These are phyloP conservation scores for Leptodermis oblonga DNA, from an alignment of 257 asterid genomes.

Conservation along the genomic window DNA sequence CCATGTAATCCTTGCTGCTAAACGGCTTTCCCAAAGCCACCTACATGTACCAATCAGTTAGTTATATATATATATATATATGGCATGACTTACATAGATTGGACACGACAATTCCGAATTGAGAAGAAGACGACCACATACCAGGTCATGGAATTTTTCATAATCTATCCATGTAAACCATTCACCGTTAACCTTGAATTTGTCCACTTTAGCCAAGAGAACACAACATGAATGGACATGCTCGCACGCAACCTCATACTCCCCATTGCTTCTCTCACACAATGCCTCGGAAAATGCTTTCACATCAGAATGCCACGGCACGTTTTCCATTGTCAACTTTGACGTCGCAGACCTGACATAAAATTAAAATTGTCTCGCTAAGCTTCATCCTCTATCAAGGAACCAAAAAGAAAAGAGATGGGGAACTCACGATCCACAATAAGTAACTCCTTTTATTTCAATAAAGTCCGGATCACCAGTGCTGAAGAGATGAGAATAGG, in stretches of 20 bases:
- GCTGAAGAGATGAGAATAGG: constrained; percentile 69
- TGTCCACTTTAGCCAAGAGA: constrained; percentile 82
- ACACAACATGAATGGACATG: constrained; percentile 94
- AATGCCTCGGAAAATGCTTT: constrained; percentile 83
- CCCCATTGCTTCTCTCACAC: constrained; percentile 74
- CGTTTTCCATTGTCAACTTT: constrained; percentile 95
- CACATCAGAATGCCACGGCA: constrained; percentile 97
- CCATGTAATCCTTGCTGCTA: constrained; percentile 83
- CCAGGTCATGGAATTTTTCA: constrained; percentile 94
- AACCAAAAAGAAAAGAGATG: background rate
- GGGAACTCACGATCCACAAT: constrained; percentile 90
- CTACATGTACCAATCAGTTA: constrained; percentile 31
- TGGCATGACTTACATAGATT: background rate
- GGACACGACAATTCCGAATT: background rate
- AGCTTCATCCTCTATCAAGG: background rate
- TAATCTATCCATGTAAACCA: constrained; percentile 98
- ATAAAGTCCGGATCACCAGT: constrained; percentile 86
- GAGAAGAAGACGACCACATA: constrained; percentile 25
- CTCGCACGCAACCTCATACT: constrained; percentile 93
- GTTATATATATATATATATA: background rate
- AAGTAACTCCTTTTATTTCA: constrained; percentile 97
- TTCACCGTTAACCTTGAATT: constrained; percentile 72
- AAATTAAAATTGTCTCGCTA: background rate
- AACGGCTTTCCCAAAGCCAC: constrained; percentile 70
- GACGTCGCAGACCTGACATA: constrained; percentile 85